phyloP scores from a whole-genome alignment of 2,329 filamentous ascomycete genomes.

The Fusarium verrucosum region DNA sequence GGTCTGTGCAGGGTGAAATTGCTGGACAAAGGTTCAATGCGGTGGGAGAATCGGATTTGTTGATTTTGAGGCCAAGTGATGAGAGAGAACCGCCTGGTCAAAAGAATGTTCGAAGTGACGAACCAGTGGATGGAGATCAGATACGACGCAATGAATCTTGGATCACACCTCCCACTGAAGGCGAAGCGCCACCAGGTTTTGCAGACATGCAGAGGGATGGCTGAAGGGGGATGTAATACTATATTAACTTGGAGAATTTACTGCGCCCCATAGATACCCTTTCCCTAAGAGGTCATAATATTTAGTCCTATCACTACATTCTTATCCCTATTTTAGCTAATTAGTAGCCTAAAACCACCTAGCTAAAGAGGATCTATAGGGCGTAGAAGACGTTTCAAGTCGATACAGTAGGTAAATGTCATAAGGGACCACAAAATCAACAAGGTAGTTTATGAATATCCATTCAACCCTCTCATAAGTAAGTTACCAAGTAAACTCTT shows the following conservation, averaged over 20 bases:
- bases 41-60: not conserved
- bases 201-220: not conserved
- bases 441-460: not conserved
- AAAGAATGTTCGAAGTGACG: not conserved
- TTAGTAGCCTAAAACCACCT: too few species aligned
- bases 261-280: too few species aligned
- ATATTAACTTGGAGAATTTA: too few species aligned
- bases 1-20: slow-evolving; percentile 11
- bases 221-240: not conserved
- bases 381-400: too few species aligned
- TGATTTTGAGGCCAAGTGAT: slow-evolving; percentile 1
- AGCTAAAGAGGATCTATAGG: too few species aligned
- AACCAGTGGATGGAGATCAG: accelerated
- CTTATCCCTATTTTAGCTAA: too few species aligned
- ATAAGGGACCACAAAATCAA: too few species aligned
- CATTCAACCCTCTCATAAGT: not conserved
- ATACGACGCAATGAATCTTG: not conserved
- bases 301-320: too few species aligned
- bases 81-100: not conserved
- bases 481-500: slow-evolving; percentile 42
- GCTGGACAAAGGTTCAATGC: not conserved
- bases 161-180: slow-evolving; percentile 1
- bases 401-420: not conserved
- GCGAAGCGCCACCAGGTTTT: not conserved
- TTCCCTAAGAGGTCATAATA: too few species aligned